phyloP scores from a whole-genome alignment of 805 yeast species.

The Nakazawaea ishiwadae region DNA sequence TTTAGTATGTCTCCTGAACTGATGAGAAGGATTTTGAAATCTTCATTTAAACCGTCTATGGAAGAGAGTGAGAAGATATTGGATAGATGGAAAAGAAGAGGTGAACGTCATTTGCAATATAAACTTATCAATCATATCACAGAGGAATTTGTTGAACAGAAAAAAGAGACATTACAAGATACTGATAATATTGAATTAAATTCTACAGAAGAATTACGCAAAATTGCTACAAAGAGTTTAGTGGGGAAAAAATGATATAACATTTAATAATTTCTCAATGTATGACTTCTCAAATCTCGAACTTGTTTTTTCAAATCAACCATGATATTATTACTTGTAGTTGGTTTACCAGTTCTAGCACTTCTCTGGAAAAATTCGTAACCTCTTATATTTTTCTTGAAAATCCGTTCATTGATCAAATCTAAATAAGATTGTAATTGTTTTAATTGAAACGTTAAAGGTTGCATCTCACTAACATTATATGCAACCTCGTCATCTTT shows the following conservation, averaged over 20 bases:
- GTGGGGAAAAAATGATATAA: background rate
- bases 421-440: constrained; percentile 27
- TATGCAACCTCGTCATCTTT: background rate
- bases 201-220: constrained; percentile 18
- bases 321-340: constrained; percentile 15
- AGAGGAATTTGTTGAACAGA: constrained; percentile 22
- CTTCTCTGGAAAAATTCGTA: constrained; percentile 4
- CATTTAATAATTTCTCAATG: constrained; percentile 11
- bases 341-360: background rate
- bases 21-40: constrained; percentile 69
- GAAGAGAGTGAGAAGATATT: constrained; percentile 43
- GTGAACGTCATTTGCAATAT: constrained; percentile 25
- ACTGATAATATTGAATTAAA: constrained; percentile 23
- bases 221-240: constrained; percentile 3
- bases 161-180: constrained; percentile 16
- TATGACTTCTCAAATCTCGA: constrained; percentile 14
- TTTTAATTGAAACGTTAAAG: constrained; percentile 26
- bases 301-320: constrained; percentile 24
- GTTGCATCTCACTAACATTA: constrained; percentile 30
- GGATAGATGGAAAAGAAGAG: constrained; percentile 51
- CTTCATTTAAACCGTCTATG: constrained; percentile 67
- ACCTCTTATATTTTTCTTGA: background rate
- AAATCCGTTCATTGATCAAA: constrained; percentile 16
- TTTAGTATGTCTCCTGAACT: constrained; percentile 80
- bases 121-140: constrained; percentile 21